Conservation (phyloP, 768 basidiomycete species). For the Tulasnella calospora region DNA sequence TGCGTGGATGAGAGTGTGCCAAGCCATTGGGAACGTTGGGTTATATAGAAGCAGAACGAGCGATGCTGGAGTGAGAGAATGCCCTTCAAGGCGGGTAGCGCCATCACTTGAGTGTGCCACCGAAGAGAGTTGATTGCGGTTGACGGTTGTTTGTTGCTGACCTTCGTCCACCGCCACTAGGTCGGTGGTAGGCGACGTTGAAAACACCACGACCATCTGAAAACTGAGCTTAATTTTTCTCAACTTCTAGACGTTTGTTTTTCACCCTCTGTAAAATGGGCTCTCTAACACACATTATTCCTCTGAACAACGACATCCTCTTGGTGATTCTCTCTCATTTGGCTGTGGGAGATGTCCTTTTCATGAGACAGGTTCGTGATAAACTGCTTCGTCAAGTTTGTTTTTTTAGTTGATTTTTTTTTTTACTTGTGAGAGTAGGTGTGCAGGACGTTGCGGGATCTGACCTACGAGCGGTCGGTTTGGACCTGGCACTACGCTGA, state of each 20-base stretch:
- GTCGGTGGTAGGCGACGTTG: no score
- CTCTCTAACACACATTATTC: neutral
- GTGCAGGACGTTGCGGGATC: neutral
- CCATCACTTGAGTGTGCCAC: slow-evolving; percentile 35
- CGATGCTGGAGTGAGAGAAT: neutral
- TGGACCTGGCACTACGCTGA: neutral
- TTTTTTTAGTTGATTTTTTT: neutral
- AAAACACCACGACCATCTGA: no score
- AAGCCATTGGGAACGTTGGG: slow-evolving; percentile 78
- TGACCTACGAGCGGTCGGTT: neutral
- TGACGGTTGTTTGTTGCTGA: no score
- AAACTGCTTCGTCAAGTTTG: neutral
- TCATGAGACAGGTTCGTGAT: neutral
- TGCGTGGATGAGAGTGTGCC: slow-evolving; percentile 87
- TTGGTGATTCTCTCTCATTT: neutral
- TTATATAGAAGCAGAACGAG: slow-evolving; percentile 69
- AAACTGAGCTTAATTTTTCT: no score
- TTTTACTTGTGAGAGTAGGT: neutral
- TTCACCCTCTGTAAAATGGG: neutral
- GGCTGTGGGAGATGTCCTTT: neutral
- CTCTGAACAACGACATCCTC: neutral
- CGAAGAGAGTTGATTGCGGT: no score
- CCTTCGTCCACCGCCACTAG: no score
- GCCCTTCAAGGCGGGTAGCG: slow-evolving; percentile 62
- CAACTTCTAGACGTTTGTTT: no score